phyloP scores from a whole-genome alignment of 805 yeast genomes.

The Monosporozyma aquatica region DNA sequence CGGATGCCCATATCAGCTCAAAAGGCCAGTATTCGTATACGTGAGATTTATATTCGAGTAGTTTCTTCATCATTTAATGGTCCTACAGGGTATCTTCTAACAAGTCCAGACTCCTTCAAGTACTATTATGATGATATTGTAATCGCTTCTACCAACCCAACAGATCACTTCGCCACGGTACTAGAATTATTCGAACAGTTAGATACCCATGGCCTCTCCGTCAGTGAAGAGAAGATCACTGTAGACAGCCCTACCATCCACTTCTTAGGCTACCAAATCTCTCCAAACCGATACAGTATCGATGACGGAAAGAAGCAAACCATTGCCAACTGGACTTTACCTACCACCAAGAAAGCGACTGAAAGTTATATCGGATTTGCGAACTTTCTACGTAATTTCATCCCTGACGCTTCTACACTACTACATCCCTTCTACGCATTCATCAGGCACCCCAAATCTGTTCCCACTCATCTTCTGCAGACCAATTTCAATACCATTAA shows the following conservation, averaged over 20 bases:
- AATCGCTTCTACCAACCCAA: no score
- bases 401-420: slow-evolving; percentile 2
- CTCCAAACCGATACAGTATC: neutral
- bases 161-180: neutral
- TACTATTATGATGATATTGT: no score
- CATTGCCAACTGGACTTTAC: slow-evolving; percentile 1
- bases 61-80: no score
- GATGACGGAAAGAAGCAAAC: slow-evolving; percentile 4
- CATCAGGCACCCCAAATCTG: neutral
- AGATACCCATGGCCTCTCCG: slow-evolving; percentile 1
- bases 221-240: slow-evolving; percentile 1
- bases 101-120: no score
- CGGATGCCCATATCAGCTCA: no score
- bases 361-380: slow-evolving; percentile 4
- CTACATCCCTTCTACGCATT: slow-evolving; percentile 3
- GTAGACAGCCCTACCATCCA: neutral
- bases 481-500: neutral
- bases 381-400: slow-evolving; percentile 6
- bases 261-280: slow-evolving; percentile 3
- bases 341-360: slow-evolving; percentile 3
- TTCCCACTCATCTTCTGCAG: neutral
- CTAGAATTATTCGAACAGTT: neutral
- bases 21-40: no score
- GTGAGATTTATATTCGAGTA: no score
- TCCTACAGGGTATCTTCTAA: no score